Conservation (phyloP, 306 rosid genomes). For the Rubus idaeus region DNA sequence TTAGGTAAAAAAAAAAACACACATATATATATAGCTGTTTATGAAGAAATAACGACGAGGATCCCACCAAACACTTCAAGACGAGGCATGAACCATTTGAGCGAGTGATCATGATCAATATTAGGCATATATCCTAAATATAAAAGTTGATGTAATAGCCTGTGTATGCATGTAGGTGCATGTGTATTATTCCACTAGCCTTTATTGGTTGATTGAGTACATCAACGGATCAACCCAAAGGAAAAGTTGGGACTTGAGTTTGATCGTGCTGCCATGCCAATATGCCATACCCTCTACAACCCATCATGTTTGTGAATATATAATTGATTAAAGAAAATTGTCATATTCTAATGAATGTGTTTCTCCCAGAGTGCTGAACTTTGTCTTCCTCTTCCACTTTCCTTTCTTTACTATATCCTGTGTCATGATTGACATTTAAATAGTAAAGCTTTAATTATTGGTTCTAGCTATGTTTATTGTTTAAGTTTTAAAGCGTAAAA, state of each 20-base stretch:
- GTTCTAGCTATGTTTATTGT: too few relatives aligned
- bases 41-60: not conserved
- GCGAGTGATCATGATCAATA: not conserved
- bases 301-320: not conserved
- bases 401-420: not conserved
- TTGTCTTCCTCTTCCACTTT: not conserved
- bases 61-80: not conserved
- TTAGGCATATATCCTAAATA: too few relatives aligned
- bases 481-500: too few relatives aligned
- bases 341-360: not conserved
- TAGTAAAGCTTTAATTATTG: slow-evolving; percentile 7
- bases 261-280: too few relatives aligned
- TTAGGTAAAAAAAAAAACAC: too few relatives aligned
- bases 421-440: slow-evolving; percentile 15
- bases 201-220: not conserved
- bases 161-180: not conserved
- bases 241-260: not conserved
- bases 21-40: not conserved
- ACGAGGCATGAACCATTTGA: not conserved
- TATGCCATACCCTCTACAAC: not conserved
- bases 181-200: not conserved
- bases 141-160: not conserved
- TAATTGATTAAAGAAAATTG: too few relatives aligned
- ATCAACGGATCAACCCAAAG: not conserved
- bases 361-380: not conserved